A percentile compares a stretch with the other conserved stretches of the same genome.
phyloP scores from a whole-genome alignment of 495 filamentous ascomycete genomes.

The Aspergillus avenaceus region DNA sequence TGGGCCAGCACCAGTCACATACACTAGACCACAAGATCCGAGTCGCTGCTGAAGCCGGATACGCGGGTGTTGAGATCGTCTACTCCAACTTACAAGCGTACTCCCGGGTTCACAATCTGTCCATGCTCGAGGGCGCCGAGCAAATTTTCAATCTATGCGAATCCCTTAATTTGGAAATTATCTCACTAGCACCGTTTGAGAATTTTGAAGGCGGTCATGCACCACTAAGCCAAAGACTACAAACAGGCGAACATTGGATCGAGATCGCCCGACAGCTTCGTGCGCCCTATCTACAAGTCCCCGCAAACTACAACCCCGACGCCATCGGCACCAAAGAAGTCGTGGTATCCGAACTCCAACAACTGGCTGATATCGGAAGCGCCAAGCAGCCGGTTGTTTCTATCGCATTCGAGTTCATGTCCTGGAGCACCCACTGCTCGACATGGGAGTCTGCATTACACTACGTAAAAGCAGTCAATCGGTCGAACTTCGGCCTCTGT shows the following conservation, averaged over 20 bases:
- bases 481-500: conserved; percentile 67
- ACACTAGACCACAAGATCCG: conserved; percentile 56
- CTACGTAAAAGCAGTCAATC: conserved; percentile 52
- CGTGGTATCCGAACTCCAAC: conserved; percentile 59
- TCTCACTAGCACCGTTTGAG: conserved; percentile 70
- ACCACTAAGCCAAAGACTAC: conserved; percentile 51
- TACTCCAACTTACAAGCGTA: conserved; percentile 62
- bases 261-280: conserved; percentile 51
- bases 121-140: conserved; percentile 52
- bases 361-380: conserved; percentile 54
- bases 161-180: conserved; percentile 45
- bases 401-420: conserved; percentile 68
- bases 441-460: conserved; percentile 64
- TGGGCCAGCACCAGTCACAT: conserved; percentile 62
- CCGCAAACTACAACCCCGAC: conserved; percentile 55
- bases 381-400: conserved; percentile 42
- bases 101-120: conserved; percentile 28
- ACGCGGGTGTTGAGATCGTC: conserved; percentile 66
- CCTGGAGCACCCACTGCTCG: conserved; percentile 62
- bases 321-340: conserved; percentile 48
- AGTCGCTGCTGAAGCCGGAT: conserved; percentile 55
- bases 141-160: conserved; percentile 50
- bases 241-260: conserved; percentile 64
- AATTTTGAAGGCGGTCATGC: conserved; percentile 62
- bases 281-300: conserved; percentile 64